Evolutionary conservation across 495 filamentous ascomycete genomes (phyloP).

Genomic region (Penicillium taxi): DNA sequence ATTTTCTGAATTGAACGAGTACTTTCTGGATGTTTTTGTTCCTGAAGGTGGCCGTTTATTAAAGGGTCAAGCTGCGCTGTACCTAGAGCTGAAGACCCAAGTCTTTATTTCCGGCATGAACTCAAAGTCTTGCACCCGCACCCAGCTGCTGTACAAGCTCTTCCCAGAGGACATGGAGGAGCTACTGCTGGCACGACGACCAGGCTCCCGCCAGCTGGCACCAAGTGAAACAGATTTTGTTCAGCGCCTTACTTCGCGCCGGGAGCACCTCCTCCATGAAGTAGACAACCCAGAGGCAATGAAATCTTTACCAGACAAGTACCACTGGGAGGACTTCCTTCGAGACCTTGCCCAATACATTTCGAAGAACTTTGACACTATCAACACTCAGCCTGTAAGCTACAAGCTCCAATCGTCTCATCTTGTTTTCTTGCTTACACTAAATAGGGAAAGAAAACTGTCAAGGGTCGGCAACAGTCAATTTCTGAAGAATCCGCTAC

Average conservation of each 20-base stretch:
- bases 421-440: constrained; percentile 14
- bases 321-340: constrained; percentile 73
- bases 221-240: constrained; percentile 71
- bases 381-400: constrained; percentile 46
- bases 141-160: constrained; percentile 61
- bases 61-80: constrained; percentile 62
- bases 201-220: constrained; percentile 54
- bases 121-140: constrained; percentile 53
- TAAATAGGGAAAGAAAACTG: constrained; percentile 32
- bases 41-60: constrained; percentile 64
- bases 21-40: constrained; percentile 79
- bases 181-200: constrained; percentile 54
- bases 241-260: constrained; percentile 52
- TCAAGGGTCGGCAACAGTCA: constrained; percentile 39
- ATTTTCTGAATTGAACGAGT: constrained; percentile 73
- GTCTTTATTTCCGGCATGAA: constrained; percentile 67
- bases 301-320: constrained; percentile 61
- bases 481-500: constrained; percentile 34
- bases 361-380: constrained; percentile 61
- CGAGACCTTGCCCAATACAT: constrained; percentile 66
- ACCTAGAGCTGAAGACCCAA: constrained; percentile 80
- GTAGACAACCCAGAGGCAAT: constrained; percentile 53
- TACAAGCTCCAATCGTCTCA: neutral
- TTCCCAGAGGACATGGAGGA: constrained; percentile 67
- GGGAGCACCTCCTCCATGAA: constrained; percentile 58